Conservation (phyloP, 2,329 filamentous ascomycete species). For the Chlorencoelia australis region DNA sequence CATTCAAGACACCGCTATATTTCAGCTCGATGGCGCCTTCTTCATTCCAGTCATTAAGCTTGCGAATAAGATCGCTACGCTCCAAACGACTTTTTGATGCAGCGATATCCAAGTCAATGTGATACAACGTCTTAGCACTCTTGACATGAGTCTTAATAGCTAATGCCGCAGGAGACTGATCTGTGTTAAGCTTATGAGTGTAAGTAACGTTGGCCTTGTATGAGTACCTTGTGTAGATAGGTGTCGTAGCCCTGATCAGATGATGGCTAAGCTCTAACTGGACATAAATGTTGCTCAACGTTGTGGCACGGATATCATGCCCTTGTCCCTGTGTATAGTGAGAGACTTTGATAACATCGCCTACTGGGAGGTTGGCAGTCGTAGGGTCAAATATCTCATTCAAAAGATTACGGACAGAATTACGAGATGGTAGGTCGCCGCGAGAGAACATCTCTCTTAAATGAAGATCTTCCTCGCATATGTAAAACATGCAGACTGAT, state of each 20-base stretch:
- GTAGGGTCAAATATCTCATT: conserved; percentile 38
- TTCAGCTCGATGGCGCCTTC: conserved; percentile 39
- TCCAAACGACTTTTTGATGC: conserved; percentile 26
- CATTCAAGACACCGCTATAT: conserved; percentile 40
- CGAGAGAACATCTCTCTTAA: conserved; percentile 49
- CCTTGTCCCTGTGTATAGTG: conserved; percentile 36
- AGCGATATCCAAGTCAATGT: conserved; percentile 39
- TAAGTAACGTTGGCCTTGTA: conserved; percentile 34
- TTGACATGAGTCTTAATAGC: conserved; percentile 35
- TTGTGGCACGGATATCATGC: conserved; percentile 42
- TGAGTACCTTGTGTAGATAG: conserved; percentile 45
- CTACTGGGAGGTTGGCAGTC: conserved; percentile 26
- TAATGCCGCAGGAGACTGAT: conserved; percentile 33
- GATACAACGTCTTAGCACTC: conserved; percentile 33
- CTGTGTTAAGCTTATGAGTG: conserved; percentile 23
- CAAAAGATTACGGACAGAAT: conserved; percentile 39
- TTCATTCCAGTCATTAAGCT: conserved; percentile 45
- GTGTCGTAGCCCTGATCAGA: conserved; percentile 45
- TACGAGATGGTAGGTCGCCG: conserved; percentile 45
- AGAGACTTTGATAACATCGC: conserved; percentile 37
- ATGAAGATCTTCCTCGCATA: conserved; percentile 47
- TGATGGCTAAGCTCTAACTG: conserved; percentile 49
- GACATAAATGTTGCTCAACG: conserved; percentile 45
- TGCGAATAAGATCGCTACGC: conserved; percentile 40
- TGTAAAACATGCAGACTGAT: conserved; percentile 47